Conservation (phyloP, 495 filamentous ascomycete species). For the Hyaloscypha bicolor region DNA sequence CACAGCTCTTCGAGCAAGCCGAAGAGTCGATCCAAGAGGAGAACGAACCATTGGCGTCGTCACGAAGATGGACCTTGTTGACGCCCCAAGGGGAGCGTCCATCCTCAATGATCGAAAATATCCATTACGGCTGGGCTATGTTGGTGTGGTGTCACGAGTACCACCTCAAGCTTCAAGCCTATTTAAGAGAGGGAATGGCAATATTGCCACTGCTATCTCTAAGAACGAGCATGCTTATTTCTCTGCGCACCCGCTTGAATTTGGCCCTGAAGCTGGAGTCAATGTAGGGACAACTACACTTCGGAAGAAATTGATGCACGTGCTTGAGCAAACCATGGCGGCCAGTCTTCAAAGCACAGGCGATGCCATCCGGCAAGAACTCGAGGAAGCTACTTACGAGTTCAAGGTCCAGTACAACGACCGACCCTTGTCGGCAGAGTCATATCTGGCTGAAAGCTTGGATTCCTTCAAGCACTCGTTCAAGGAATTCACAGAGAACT, state of each 20-base stretch:
- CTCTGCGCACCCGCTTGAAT: constrained; percentile 77
- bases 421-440: constrained; percentile 88
- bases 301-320: constrained; percentile 93
- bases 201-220: constrained; percentile 77
- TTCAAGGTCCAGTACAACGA: constrained; percentile 99
- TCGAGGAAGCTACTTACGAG: constrained; percentile 97
- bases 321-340: constrained; percentile 96
- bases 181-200: constrained; percentile 82
- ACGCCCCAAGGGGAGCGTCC: constrained; percentile 72
- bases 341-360: constrained; percentile 82
- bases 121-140: constrained; percentile 92
- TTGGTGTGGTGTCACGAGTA: constrained; percentile 87
- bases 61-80: constrained; percentile 98
- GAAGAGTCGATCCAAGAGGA: constrained; percentile 89
- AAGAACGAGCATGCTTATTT: constrained; percentile 92
- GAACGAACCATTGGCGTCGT: constrained; percentile 97
- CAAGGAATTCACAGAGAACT: constrained; percentile 85
- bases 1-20: constrained; percentile 85
- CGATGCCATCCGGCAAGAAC: constrained; percentile 90
- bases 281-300: constrained; percentile 82
- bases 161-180: constrained; percentile 70
- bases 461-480: constrained; percentile 98
- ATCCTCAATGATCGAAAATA: constrained; percentile 91
- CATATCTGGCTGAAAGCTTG: constrained; percentile 91
- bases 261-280: constrained; percentile 69